Evolutionary conservation across 139 green algal genomes (phyloP).

Genomic region (Auxenochlorella pyrenoidosa): DNA sequence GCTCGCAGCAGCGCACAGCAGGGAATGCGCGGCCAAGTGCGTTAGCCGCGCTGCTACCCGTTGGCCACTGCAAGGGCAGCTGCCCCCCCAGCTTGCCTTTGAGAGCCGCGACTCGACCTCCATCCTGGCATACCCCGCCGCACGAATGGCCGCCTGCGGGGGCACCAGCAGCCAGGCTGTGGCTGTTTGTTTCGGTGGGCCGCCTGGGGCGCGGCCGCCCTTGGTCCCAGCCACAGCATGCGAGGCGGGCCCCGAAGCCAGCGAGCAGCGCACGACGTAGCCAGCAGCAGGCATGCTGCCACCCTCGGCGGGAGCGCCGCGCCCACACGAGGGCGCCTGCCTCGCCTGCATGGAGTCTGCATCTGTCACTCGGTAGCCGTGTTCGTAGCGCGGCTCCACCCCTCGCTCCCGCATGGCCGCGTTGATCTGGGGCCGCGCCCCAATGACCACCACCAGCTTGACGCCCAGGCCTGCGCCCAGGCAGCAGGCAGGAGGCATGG

Average conservation of each 20-base stretch:
- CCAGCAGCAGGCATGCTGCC: not conserved
- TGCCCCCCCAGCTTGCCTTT: slow-evolving; percentile 48
- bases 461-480: slow-evolving; percentile 75
- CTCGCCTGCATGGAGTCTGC: slow-evolving; percentile 30
- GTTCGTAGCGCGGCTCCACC: slow-evolving; percentile 56
- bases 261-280: not conserved
- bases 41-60: too few species aligned
- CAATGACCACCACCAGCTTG: slow-evolving; percentile 90
- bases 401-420: slow-evolving; percentile 15
- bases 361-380: slow-evolving; percentile 88
- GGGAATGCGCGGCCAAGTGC: too few species aligned
- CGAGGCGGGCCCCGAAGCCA: too few species aligned
- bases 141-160: slow-evolving; percentile 49
- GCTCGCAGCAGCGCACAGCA: too few species aligned
- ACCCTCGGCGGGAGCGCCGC: too few species aligned
- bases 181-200: not conserved
- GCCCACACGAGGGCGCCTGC: too few species aligned
- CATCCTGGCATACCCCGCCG: slow-evolving; percentile 55
- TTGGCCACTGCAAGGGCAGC: too few species aligned
- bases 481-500: too few species aligned
- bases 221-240: not conserved
- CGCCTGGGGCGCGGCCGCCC: too few species aligned
- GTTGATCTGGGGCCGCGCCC: slow-evolving; percentile 68
- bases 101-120: slow-evolving; percentile 87
- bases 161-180: not conserved